phyloP scores from a whole-genome alignment of 176 grass and related monocot genomes.

The Lolium rigidum region DNA sequence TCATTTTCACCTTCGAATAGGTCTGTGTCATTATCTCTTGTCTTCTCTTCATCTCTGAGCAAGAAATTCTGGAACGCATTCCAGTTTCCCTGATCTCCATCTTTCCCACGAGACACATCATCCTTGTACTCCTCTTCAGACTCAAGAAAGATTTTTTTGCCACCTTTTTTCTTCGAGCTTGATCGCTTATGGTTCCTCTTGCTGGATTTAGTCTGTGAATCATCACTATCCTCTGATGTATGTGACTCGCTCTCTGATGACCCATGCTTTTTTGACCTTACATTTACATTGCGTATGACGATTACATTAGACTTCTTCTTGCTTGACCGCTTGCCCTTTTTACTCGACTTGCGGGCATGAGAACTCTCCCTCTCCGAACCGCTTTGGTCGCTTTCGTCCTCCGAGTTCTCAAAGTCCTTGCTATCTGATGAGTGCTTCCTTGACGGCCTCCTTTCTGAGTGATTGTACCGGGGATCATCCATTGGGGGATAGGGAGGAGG shows the following conservation, averaged over 20 bases:
- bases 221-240: slow-evolving; percentile 55
- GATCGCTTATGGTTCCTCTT: slow-evolving; percentile 62
- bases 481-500: slow-evolving; percentile 69
- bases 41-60: slow-evolving; percentile 75
- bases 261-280: slow-evolving; percentile 71
- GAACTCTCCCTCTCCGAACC: slow-evolving; percentile 57
- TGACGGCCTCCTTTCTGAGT: slow-evolving; percentile 48
- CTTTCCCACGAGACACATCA: slow-evolving; percentile 46
- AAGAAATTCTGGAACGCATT: slow-evolving; percentile 87
- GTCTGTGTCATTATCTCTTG: slow-evolving; percentile 53
- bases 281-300: slow-evolving; percentile 87
- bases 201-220: slow-evolving; percentile 49
- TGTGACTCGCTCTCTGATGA: slow-evolving; percentile 59
- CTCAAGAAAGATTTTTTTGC: slow-evolving; percentile 45
- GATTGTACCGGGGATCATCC: slow-evolving; percentile 60
- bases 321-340: slow-evolving; percentile 51
- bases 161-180: slow-evolving; percentile 71
- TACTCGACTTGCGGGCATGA: slow-evolving; percentile 69
- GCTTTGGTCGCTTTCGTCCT: slow-evolving; percentile 59
- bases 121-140: slow-evolving; percentile 59
- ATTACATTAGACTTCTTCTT: slow-evolving; percentile 82
- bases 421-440: slow-evolving; percentile 57
- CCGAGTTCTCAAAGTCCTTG: slow-evolving; percentile 58
- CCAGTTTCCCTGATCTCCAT: slow-evolving; percentile 89
- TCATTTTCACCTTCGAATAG: slow-evolving; percentile 72